Evolutionary conservation across 257 asterid genomes (phyloP), one percentile per base, ranked within the genome.

Genomic region (Gynochthodes officinalis): DNA sequence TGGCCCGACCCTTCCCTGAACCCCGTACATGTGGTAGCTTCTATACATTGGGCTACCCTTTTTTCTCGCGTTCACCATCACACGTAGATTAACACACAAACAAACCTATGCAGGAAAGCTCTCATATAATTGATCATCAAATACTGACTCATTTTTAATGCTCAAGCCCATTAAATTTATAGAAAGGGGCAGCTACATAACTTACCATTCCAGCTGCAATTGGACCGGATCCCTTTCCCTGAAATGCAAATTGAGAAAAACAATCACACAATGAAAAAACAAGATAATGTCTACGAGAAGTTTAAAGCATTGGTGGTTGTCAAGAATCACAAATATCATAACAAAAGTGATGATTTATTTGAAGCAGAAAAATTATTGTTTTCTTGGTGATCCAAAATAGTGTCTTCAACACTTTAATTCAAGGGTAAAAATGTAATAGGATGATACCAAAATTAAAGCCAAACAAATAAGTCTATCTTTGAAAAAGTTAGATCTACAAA

Each of bases 191-290:
- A 66, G 42, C 54, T 80, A 32, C 3, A 21, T 39, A 80, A 78
- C 95, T 80, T 81, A 94, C 98, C 80, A 82, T 63, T 91, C 94
- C 69, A 94, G 95, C 82, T 94, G 96, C 79, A 86, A 88, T 76
- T 89, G 97, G 73, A 94, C 98, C 64, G 85, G 89, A 78, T 94
- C 98, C 83, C 88, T 94, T 81, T 85, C 92, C 88, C 97, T 89
- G 72, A 32, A 71, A 53, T n/a, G 37, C 8, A 49, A 35, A 44
- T 35, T 3, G 11, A 59, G 40, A 16, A 21, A n/a, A 48, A 57
- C 35, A 60, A 71, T 52, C 67, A 40, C 19, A 63, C 7, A 30
- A 42, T 28, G 11, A 37, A n/a, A 37, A 8, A 8, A 54, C 30
- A 43, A 58, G 0, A 27, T 7, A 27, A 40, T 15, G n/a, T 33